Percentiles rank a stretch among this genome's conserved stretches.
These are phyloP conservation scores for Anthoceros angustus DNA, from an alignment of 225 moss, liverwort and hornwort genomes.

Conservation along the genomic window DNA sequence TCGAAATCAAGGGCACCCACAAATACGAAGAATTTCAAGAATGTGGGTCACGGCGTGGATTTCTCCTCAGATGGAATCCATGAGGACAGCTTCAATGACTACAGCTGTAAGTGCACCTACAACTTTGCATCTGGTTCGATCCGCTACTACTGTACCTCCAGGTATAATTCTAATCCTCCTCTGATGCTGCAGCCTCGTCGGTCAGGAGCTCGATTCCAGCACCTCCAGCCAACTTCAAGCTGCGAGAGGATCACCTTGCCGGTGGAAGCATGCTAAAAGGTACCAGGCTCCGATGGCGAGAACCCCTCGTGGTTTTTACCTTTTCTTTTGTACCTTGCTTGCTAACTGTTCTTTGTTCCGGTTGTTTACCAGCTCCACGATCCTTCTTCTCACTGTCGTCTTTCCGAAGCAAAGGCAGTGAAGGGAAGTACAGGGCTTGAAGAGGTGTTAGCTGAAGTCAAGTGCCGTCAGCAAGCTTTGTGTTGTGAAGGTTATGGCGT, in stretches of 20 bases:
- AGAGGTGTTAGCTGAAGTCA: too few relatives aligned
- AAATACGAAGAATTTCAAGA: not conserved
- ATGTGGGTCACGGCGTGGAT: not conserved
- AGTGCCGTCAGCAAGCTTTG: too few relatives aligned
- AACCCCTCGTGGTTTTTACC: not conserved
- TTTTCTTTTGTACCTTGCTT: not conserved
- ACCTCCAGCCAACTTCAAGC: slow-evolving; percentile 49
- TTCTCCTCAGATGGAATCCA: not conserved
- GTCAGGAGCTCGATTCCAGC: slow-evolving; percentile 49
- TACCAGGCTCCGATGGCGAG: slow-evolving; percentile 9
- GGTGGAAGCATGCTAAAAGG: slow-evolving; percentile 54
- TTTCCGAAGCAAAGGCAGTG: slow-evolving; percentile 58
- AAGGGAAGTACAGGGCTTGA: slow-evolving; percentile 1
- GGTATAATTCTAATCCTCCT: not conserved
- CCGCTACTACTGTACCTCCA: not conserved
- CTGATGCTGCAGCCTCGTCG: slow-evolving; percentile 27
- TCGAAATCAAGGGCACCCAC: not conserved
- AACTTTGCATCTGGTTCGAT: not conserved
- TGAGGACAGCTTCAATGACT: not conserved
- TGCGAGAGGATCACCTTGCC: slow-evolving; percentile 40
- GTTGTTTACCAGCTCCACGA: slow-evolving; percentile 52
- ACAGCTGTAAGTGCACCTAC: not conserved
- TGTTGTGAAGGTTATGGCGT: too few relatives aligned
- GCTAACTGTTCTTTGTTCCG: not conserved
- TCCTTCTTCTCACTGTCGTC: slow-evolving; percentile 86